Evolutionary conservation across 2,329 filamentous ascomycete species (phyloP).

Genomic region (Trichoderma citrinoviride): DNA sequence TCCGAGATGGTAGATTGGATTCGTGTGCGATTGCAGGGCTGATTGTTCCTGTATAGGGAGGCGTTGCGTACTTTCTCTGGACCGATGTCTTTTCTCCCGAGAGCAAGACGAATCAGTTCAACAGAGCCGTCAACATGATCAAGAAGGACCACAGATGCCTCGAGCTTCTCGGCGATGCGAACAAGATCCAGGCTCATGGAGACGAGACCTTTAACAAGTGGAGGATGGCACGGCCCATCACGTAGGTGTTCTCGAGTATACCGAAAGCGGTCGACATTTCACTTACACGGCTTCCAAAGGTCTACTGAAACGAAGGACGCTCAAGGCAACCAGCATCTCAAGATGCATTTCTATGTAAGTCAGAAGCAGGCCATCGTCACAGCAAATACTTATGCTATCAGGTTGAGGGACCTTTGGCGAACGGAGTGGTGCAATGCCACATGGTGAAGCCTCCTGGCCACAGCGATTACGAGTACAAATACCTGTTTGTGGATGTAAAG

Average conservation of each 20-base stretch:
- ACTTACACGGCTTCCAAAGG: constrained; percentile 42
- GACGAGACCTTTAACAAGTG: constrained; percentile 80
- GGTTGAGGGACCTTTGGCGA: constrained; percentile 74
- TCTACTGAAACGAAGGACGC: constrained; percentile 67
- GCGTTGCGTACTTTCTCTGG: constrained; percentile 76
- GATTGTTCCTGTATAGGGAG: constrained; percentile 50
- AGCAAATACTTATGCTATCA: constrained; percentile 34
- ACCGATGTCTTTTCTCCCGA: constrained; percentile 80
- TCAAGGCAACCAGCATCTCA: constrained; percentile 73
- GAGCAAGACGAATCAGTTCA: constrained; percentile 85
- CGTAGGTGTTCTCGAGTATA: constrained; percentile 40
- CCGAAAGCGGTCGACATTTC: not conserved
- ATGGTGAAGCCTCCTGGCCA: constrained; percentile 67
- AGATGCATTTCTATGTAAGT: constrained; percentile 81
- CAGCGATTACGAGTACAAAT: constrained; percentile 71
- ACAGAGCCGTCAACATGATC: constrained; percentile 77
- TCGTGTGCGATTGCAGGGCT: not conserved
- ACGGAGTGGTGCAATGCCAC: constrained; percentile 73
- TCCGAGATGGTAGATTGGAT: not conserved
- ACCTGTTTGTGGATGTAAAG: constrained; percentile 76
- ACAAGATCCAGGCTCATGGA: constrained; percentile 76
- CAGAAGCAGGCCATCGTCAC: not conserved
- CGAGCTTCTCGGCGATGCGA: constrained; percentile 69
- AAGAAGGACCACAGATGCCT: constrained; percentile 69
- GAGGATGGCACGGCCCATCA: constrained; percentile 63